phyloP scores from a whole-genome alignment of 306 rosid species.

The Trifolium pratense region DNA sequence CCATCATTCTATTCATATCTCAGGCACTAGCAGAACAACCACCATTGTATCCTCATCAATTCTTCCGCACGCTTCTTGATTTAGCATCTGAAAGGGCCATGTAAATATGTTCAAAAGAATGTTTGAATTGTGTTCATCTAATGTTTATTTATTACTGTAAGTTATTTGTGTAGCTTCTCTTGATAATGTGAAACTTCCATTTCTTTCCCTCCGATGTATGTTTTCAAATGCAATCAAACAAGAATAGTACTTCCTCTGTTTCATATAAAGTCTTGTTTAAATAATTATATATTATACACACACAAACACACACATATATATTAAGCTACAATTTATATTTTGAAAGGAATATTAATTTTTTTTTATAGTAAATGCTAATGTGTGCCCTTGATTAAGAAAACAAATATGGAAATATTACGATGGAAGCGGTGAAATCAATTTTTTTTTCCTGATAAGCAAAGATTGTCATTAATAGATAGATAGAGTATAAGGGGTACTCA shows the following conservation, averaged over 20 bases:
- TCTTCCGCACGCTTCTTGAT: constrained; percentile 84
- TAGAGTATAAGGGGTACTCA: no score
- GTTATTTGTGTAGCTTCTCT: constrained; percentile 20
- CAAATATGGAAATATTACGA: no score
- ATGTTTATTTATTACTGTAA: neutral
- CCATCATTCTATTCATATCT: constrained; percentile 35
- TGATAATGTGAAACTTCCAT: constrained; percentile 23
- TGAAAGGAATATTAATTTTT: no score
- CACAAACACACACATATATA: no score
- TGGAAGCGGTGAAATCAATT: no score
- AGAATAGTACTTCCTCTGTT: constrained; percentile 1
- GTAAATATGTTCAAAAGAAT: constrained; percentile 30
- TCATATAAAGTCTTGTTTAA: neutral
- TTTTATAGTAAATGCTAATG: no score
- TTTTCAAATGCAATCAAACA: constrained; percentile 21
- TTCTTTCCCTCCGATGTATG: constrained; percentile 3
- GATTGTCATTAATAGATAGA: no score
- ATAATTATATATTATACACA: no score
- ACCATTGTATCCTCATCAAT: constrained; percentile 82
- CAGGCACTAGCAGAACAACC: constrained; percentile 94
- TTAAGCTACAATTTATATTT: no score
- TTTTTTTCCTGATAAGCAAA: no score
- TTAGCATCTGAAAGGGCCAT: constrained; percentile 70
- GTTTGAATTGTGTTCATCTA: constrained; percentile 22
- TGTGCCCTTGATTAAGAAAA: no score